Percentiles rank a stretch among this genome's conserved stretches.
Evolutionary conservation across 1,284 basidiomycete species (phyloP).

Genomic region (Xanthoconium separans): DNA sequence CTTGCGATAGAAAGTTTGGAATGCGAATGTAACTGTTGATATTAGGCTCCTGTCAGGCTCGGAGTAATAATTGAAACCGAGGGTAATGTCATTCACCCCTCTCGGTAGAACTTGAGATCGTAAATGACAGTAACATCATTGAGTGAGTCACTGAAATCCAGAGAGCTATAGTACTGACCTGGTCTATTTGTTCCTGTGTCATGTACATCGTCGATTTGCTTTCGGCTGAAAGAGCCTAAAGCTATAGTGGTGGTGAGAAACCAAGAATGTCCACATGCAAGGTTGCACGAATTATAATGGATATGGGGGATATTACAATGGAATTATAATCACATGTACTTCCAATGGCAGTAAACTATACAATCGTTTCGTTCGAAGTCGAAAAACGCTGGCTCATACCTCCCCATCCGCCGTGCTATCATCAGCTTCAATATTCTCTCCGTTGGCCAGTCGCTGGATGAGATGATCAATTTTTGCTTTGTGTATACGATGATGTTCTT

Average conservation of each 20-base stretch:
- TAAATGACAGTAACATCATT: too few species aligned
- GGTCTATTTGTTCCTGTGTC: slow-evolving; percentile 40
- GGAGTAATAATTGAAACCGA: background rate
- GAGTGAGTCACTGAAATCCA: background rate
- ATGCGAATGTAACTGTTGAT: slow-evolving; percentile 73
- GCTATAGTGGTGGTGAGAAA: background rate
- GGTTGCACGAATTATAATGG: slow-evolving; percentile 7
- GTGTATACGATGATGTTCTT: slow-evolving; percentile 82
- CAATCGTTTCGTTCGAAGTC: background rate
- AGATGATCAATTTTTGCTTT: slow-evolving; percentile 80
- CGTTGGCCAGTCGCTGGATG: slow-evolving; percentile 55
- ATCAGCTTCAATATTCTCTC: slow-evolving; percentile 50
- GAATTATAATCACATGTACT: slow-evolving; percentile 4
- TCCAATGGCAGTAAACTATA: slow-evolving; percentile 3
- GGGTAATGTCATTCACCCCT: slow-evolving; percentile 22
- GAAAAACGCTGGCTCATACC: slow-evolving; percentile 15
- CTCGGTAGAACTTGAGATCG: slow-evolving; percentile 18
- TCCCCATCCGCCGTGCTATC: slow-evolving; percentile 30
- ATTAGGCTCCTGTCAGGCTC: background rate
- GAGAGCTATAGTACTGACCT: slow-evolving; percentile 28
- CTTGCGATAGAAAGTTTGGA: slow-evolving; percentile 64
- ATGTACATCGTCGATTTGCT: slow-evolving; percentile 32
- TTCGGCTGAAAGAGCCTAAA: background rate
- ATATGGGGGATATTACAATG: slow-evolving; percentile 11
- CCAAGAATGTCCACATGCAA: background rate